Evolutionary conservation across 305 asterid genomes (phyloP), one percentile per base, ranked within the genome.

Genomic region (Fraxinus dipetala): DNA sequence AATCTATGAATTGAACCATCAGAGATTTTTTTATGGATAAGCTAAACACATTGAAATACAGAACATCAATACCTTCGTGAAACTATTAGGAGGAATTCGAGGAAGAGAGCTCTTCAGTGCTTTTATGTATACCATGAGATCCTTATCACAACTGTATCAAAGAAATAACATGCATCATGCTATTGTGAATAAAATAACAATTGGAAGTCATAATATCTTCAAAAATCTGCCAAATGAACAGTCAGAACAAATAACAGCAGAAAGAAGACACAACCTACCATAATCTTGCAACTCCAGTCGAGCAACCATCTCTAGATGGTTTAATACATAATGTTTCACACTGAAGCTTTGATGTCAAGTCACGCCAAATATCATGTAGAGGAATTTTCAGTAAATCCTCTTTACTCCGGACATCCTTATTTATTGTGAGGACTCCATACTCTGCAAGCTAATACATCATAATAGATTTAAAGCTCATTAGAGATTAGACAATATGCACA

Each of bases 291-390:
- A 94, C 98, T 79, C 98, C 98, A 43, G 98, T 94, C 75, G 97
- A 94, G 86, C 98, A 94, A 82, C 98, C 98, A 86, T 94, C 98
- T 88, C 97, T 90, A 77, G 96, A 95, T 78, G 97, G 98, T 90
- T 94, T 94, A 70, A 94, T 88, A 59, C 98, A 93, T 32, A 94
- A 80, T 70, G 95, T 89, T 86, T 88, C 86, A 59, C 90, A 87
- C 77, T 79, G 86, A 85, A 94, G 97, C 84, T 91, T 91, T 87
- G 88, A 85, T 72, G 86, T 92, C 88, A 94, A 85, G 36, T 93
- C 96, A 76, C 80, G 84, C 98, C 98, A 94, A 83, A 81, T 84
- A 43, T 93, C 91, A 63, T 78, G 75, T 16, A 82, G 81, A 56
- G 88, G 85, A 72, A 61, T 69, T 78, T 86, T 87, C 51, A 90